Evolutionary conservation across 1,284 basidiomycete species (phyloP).

Genomic region (Ganoderma resinaceum): DNA sequence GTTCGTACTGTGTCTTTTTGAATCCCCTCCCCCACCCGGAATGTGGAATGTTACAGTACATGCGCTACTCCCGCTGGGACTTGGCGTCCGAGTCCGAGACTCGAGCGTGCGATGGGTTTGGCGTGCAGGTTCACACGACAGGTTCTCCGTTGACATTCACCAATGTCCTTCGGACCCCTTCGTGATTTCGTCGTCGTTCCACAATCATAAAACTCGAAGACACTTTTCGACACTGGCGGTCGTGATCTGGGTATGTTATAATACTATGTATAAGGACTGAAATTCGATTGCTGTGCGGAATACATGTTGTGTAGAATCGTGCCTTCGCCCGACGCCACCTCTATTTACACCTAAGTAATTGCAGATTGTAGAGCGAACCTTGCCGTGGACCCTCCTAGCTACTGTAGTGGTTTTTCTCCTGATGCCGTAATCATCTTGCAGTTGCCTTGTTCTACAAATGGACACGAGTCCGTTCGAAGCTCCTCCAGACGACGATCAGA

Average conservation of each 20-base stretch:
- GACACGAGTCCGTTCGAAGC: neutral
- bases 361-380: neutral
- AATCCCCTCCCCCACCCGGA: conserved; percentile 2
- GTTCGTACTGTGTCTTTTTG: conserved; percentile 23
- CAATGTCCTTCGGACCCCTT: neutral
- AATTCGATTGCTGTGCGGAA: neutral
- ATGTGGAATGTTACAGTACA: conserved; percentile 10
- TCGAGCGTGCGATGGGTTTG: neutral
- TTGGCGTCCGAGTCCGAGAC: neutral
- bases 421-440: neutral
- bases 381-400: neutral
- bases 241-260: neutral
- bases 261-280: neutral
- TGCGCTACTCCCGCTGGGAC: neutral
- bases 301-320: neutral
- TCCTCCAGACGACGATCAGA: neutral
- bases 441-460: neutral
- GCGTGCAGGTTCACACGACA: neutral
- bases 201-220: neutral
- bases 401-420: neutral
- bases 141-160: neutral
- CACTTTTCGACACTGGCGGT: neutral
- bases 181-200: neutral
- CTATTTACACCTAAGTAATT: neutral
- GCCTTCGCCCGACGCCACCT: neutral